Evolutionary conservation across 164 flowering plant genomes (phyloP).

Genomic region (Vitis vinifera): DNA sequence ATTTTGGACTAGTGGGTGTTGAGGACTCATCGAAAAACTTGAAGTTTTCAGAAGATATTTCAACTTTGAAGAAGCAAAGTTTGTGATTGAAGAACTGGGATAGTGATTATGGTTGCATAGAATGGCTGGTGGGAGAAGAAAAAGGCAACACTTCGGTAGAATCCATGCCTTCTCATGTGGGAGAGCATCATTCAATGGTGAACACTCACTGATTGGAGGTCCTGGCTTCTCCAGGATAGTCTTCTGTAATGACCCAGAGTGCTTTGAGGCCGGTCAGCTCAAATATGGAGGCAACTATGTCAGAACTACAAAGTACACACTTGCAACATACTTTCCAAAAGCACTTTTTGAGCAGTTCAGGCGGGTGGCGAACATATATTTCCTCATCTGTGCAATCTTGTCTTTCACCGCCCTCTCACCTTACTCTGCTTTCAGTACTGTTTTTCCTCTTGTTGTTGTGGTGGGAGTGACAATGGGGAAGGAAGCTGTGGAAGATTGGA

Average conservation of each 20-base stretch:
- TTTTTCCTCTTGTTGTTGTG: conserved; percentile 65
- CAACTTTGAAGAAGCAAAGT: too few species aligned
- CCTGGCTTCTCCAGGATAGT: conserved; percentile 82
- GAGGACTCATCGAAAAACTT: too few species aligned
- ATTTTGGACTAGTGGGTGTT: too few species aligned
- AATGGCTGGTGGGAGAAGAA: conserved; percentile 47
- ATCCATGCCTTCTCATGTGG: conserved; percentile 58
- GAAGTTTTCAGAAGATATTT: too few species aligned
- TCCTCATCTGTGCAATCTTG: conserved; percentile 55
- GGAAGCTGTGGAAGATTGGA: conserved; percentile 81
- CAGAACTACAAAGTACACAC: conserved; percentile 70
- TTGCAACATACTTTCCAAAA: conserved; percentile 71
- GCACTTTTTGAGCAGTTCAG: conserved; percentile 86
- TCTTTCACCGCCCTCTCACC: conserved; percentile 76
- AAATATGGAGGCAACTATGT: conserved; percentile 63
- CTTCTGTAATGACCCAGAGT: conserved; percentile 61
- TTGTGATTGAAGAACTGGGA: conserved; percentile 3
- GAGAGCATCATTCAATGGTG: conserved; percentile 46
- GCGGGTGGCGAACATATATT: conserved; percentile 76
- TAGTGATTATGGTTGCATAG: conserved; percentile 9
- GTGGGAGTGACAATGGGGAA: conserved; percentile 77
- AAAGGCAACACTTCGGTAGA: conserved; percentile 52
- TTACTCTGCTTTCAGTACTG: conserved; percentile 54
- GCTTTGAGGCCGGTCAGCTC: conserved; percentile 37
- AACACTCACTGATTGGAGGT: conserved; percentile 67